Evolutionary conservation across 768 basidiomycete genomes (phyloP).

Genomic region (Panellus pusillus): DNA sequence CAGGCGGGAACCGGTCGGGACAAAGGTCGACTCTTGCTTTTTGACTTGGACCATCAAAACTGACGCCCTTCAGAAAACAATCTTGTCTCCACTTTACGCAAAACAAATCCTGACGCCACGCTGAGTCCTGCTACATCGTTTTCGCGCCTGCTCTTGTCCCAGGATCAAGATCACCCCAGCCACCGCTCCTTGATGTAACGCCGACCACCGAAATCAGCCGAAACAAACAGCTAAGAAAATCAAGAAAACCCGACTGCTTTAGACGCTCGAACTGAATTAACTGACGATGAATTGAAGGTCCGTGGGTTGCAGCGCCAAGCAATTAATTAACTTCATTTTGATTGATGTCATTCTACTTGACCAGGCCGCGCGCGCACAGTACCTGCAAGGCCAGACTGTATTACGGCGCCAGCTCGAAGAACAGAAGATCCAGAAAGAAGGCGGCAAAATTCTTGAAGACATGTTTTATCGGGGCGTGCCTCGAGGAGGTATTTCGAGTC

Average conservation of each 20-base stretch:
- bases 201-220: constrained; percentile 23
- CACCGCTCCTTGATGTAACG: constrained; percentile 32
- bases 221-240: constrained; percentile 27
- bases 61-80: constrained; percentile 22
- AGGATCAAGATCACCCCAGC: constrained; percentile 32
- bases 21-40: constrained; percentile 7
- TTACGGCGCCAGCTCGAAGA: constrained; percentile 50
- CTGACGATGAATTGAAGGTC: constrained; percentile 78
- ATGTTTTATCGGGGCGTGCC: constrained; percentile 66
- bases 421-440: constrained; percentile 59
- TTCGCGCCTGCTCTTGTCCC: constrained; percentile 41
- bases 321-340: neutral
- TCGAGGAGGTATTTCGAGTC: constrained; percentile 49
- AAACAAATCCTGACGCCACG: constrained; percentile 3
- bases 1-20: constrained; percentile 14
- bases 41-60: neutral
- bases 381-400: constrained; percentile 59
- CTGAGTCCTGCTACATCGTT: constrained; percentile 39
- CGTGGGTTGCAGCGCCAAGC: constrained; percentile 22
- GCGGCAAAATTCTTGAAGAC: constrained; percentile 53
- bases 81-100: constrained; percentile 9
- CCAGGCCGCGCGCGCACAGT: constrained; percentile 64
- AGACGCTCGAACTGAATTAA: constrained; percentile 76
- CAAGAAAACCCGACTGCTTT: constrained; percentile 62
- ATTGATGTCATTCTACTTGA: neutral